These are phyloP conservation scores for Bruguiera sexangula DNA, from an alignment of 345 rosid species.

Conservation along the genomic window DNA sequence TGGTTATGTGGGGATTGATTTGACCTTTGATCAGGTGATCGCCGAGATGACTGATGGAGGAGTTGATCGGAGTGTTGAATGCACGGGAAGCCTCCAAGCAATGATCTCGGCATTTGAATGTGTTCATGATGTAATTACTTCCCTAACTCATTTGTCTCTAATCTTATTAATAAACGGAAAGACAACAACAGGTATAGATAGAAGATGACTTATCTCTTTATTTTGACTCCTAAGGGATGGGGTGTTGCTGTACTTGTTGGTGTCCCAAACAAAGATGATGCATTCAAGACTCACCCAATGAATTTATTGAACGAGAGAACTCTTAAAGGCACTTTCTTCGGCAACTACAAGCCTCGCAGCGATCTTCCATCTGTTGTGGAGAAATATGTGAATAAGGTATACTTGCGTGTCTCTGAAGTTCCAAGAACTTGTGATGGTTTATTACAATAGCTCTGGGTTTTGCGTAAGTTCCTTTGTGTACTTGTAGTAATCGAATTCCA, in stretches of 20 bases:
- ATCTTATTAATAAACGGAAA: no score
- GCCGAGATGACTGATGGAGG: conserved; percentile 79
- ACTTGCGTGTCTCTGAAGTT: neutral
- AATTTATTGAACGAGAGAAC: conserved; percentile 62
- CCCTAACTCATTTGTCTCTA: neutral
- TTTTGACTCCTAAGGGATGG: conserved; percentile 48
- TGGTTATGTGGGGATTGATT: neutral
- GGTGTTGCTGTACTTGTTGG: conserved; percentile 75
- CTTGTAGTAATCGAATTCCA: neutral
- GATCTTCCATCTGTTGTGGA: conserved; percentile 64
- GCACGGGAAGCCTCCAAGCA: conserved; percentile 65
- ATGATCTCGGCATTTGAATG: conserved; percentile 91
- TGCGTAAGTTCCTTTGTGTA: neutral
- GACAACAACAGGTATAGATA: neutral
- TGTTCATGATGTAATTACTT: conserved; percentile 62
- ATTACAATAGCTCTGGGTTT: no score
- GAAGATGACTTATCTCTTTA: neutral
- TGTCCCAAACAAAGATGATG: conserved; percentile 61
- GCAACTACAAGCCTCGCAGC: conserved; percentile 62
- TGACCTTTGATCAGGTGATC: conserved; percentile 38
- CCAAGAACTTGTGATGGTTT: neutral
- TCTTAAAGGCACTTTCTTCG: conserved; percentile 64
- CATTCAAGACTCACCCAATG: conserved; percentile 57
- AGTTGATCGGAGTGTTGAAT: conserved; percentile 76
- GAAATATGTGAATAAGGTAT: conserved; percentile 58